Evolutionary conservation across 108 stramenopile species (phyloP).

Genomic region (Fragilaria radians): DNA sequence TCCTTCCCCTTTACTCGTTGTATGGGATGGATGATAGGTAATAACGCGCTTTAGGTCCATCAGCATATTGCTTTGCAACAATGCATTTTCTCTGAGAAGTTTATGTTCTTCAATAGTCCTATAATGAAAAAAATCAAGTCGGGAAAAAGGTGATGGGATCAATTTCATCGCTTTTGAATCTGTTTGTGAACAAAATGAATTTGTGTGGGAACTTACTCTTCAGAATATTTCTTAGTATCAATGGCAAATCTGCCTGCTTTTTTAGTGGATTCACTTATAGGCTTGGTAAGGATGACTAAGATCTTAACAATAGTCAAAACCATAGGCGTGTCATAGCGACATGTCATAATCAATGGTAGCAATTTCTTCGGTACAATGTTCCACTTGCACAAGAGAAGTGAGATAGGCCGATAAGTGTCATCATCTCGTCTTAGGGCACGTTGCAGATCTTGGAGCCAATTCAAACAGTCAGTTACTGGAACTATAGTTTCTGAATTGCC

Average conservation of each 20-base stretch:
- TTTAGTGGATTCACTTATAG: slow-evolving; percentile 60
- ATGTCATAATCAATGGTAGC: slow-evolving; percentile 64
- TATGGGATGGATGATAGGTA: slow-evolving; percentile 47
- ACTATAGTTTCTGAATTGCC: slow-evolving; percentile 36
- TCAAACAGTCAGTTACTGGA: slow-evolving; percentile 76
- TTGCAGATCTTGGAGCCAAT: slow-evolving; percentile 86
- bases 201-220: not conserved
- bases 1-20: slow-evolving; percentile 18
- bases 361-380: slow-evolving; percentile 77
- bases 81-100: slow-evolving; percentile 72
- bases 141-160: not conserved
- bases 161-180: not conserved
- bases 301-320: slow-evolving; percentile 82
- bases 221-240: slow-evolving; percentile 35
- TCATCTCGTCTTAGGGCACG: slow-evolving; percentile 79
- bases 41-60: slow-evolving; percentile 77
- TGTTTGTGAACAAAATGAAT: too few relatives aligned
- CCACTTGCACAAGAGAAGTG: slow-evolving; percentile 70
- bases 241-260: slow-evolving; percentile 63
- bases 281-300: slow-evolving; percentile 84
- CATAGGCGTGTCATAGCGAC: slow-evolving; percentile 72
- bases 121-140: not conserved
- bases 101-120: slow-evolving; percentile 63
- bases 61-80: slow-evolving; percentile 59
- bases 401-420: slow-evolving; percentile 71